Conservation (phyloP, 2,329 filamentous ascomycete genomes). For the Fusarium luffae region DNA sequence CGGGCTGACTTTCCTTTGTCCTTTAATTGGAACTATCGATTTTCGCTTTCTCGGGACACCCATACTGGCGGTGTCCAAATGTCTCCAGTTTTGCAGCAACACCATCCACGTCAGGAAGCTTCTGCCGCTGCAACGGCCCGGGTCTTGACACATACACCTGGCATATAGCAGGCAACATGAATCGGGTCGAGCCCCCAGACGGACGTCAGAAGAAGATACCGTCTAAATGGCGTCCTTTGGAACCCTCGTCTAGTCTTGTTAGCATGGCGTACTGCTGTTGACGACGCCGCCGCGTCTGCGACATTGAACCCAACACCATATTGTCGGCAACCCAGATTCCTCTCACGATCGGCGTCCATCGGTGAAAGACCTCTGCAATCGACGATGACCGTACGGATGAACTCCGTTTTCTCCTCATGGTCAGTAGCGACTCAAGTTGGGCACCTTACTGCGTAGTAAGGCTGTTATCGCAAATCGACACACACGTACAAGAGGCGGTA, state of each 20-base stretch:
- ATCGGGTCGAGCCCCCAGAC: conserved; percentile 9
- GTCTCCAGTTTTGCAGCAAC: conserved; percentile 28
- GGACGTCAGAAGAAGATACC: conserved; percentile 20
- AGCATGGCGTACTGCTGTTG: conserved; percentile 14
- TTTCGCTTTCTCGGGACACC: conserved; percentile 14
- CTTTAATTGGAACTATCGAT: conserved; percentile 26
- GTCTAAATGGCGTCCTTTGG: background rate
- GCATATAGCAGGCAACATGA: conserved; percentile 20
- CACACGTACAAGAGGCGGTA: conserved; percentile 14
- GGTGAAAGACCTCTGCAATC: conserved; percentile 14
- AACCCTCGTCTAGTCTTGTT: conserved; percentile 9
- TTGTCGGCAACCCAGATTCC: background rate
- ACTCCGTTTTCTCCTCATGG: background rate
- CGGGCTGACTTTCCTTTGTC: background rate
- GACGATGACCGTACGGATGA: conserved; percentile 10
- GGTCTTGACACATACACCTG: conserved; percentile 22
- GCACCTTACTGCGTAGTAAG: background rate
- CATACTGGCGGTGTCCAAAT: conserved; percentile 12
- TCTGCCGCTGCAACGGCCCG: conserved; percentile 27
- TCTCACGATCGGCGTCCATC: conserved; percentile 27
- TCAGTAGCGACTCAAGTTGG: background rate
- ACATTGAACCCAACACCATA: conserved; percentile 9
- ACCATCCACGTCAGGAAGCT: conserved; percentile 18
- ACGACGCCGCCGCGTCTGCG: conserved; percentile 28
- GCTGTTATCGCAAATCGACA: background rate